These are phyloP conservation scores for Adansonia grandidieri DNA, from an alignment of 441 rosid species.

Conservation along the genomic window DNA sequence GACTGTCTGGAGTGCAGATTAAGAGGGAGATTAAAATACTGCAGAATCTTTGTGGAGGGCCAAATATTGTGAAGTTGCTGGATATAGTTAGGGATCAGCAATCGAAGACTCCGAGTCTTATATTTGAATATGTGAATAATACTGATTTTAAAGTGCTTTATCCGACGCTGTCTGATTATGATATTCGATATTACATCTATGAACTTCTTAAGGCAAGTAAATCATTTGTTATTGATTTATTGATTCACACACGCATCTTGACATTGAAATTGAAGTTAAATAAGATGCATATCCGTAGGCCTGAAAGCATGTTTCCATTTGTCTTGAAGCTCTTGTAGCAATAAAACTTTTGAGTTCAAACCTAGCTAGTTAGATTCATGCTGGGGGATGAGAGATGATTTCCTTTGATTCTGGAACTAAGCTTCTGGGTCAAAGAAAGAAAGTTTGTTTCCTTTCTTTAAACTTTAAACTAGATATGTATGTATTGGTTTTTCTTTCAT, in stretches of 20 bases:
- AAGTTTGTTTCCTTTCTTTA: not conserved
- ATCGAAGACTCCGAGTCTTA: slow-evolving; percentile 94
- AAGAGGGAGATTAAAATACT: slow-evolving; percentile 96
- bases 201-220: slow-evolving; percentile 83
- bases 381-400: not conserved
- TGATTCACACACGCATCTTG: slow-evolving; percentile 18
- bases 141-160: slow-evolving; percentile 94
- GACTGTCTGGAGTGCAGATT: slow-evolving; percentile 56
- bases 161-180: slow-evolving; percentile 87
- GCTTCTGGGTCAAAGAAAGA: not conserved
- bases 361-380: not conserved
- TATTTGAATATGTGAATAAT: slow-evolving; percentile 92
- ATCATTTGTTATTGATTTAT: slow-evolving; percentile 18
- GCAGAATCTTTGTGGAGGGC: slow-evolving; percentile 98
- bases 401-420: not conserved
- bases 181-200: slow-evolving; percentile 84
- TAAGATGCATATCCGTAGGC: not conserved
- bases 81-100: slow-evolving; percentile 99
- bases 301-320: not conserved
- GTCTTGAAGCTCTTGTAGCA: not conserved
- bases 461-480: not conserved
- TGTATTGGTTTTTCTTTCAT: not conserved
- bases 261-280: not conserved
- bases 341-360: too few relatives aligned
- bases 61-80: slow-evolving; percentile 86